A percentile compares a stretch with the other conserved stretches of the same genome.
These are phyloP conservation scores for Malus fusca DNA, from an alignment of 306 rosid genomes.

Conservation along the genomic window DNA sequence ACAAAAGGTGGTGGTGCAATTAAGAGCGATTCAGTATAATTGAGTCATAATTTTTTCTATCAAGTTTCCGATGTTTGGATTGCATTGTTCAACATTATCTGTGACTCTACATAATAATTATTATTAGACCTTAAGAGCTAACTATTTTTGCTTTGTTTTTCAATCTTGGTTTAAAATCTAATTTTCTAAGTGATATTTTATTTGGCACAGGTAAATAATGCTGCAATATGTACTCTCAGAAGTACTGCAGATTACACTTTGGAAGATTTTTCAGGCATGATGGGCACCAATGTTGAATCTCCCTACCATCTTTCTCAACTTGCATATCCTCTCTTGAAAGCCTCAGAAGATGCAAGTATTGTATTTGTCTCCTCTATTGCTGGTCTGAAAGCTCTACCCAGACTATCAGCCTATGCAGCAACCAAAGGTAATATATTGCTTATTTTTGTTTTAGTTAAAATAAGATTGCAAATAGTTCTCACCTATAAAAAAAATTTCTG, in stretches of 20 bases:
- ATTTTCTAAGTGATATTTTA: background rate
- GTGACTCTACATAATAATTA: background rate
- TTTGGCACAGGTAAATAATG: conserved; percentile 30
- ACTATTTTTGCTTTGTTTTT: background rate
- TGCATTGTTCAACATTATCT: background rate
- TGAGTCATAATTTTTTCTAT: background rate
- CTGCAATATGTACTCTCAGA: background rate
- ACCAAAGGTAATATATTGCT: conserved; percentile 39
- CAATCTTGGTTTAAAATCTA: background rate
- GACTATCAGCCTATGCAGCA: conserved; percentile 37
- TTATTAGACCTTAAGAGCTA: background rate
- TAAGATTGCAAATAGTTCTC: background rate
- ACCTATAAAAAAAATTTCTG: background rate
- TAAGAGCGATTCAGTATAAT: background rate
- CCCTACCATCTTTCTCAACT: conserved; percentile 37
- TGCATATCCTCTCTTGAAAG: conserved; percentile 38
- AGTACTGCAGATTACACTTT: conserved; percentile 1
- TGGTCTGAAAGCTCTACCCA: conserved; percentile 35
- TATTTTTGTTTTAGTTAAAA: background rate
- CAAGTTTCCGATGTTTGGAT: background rate
- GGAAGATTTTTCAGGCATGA: conserved; percentile 21
- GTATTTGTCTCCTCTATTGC: conserved; percentile 42
- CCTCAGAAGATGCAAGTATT: conserved; percentile 35
- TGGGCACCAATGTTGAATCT: conserved; percentile 29
- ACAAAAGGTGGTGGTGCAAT: background rate